Base-by-base conservation (phyloP, 2,329 filamentous ascomycete species). In the Fusarium poae region DNA sequence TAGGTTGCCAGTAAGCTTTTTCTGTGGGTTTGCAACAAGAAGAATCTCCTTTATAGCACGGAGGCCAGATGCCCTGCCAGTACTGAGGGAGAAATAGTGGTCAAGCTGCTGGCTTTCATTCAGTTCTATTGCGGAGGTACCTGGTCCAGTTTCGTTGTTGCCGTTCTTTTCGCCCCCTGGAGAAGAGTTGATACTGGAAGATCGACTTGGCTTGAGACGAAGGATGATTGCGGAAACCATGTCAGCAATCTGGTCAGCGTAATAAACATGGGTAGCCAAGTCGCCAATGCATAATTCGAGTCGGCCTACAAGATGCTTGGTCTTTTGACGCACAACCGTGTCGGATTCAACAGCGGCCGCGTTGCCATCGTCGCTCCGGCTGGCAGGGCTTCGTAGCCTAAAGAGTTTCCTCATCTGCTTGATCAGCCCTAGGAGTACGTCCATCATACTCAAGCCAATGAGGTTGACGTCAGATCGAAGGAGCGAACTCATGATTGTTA, bases 381-480 rank as follows among this genome's bases (percentile, higher is more conserved):
- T 74, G 20, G 72, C 67, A 32, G 80, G 79, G 18, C 79, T 81
- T 10, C 82, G 82, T 62, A 93, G 84, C 73, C 93, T 91, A 16
- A 97, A 85, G 11, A 97, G 82, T 73, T 89, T 86, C 71, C 93
- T 88, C 76, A 95, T 91, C 76, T 97, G 93, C 68, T 93, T 91
- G 67, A 97, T 88, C 16, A 99, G 84, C 3, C 93, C 92, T 16
- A 97, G 84, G 29, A 98, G 83, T 20, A 98, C 90, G 77, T 99
- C 96, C 90, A 98, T 98, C 53, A 98, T 92, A 77, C 94, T 97
- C 45, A 99, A 84, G 2, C 96, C 96, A 65, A 99, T 97, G 76
- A 98, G 85, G 79, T 97, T 98, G 75, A 97, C 90, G 42, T 95
- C 90, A 0, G 95, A 97, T 52, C 91, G 90, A 46, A 99, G 83